A percentile compares a stretch with the other conserved stretches of the same genome.
Evolutionary conservation across 768 basidiomycete species (phyloP).

Genomic region (Naganishia friedmannii): DNA sequence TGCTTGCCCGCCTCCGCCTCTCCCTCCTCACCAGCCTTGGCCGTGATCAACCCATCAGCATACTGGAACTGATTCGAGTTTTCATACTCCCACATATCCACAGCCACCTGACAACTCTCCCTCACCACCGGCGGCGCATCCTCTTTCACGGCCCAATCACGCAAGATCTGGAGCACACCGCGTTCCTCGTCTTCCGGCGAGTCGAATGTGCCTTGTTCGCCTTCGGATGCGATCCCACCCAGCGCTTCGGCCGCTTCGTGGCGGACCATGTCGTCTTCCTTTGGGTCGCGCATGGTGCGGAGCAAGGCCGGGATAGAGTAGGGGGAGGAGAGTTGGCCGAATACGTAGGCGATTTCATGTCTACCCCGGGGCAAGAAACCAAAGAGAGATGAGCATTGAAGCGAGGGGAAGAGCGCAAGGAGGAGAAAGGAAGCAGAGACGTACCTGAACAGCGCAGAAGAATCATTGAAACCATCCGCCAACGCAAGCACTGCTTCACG

Average conservation of each 20-base stretch:
- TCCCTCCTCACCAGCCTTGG: not conserved
- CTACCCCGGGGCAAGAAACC: slow-evolving; percentile 54
- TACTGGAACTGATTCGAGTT: slow-evolving; percentile 36
- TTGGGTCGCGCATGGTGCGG: slow-evolving; percentile 65
- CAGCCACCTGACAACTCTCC: slow-evolving; percentile 92
- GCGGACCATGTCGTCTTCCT: slow-evolving; percentile 92
- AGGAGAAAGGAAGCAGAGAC: slow-evolving; percentile 38
- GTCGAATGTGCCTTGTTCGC: slow-evolving; percentile 38
- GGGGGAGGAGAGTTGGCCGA: slow-evolving; percentile 86
- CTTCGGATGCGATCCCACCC: slow-evolving; percentile 75
- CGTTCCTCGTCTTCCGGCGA: slow-evolving; percentile 48
- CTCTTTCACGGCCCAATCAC: slow-evolving; percentile 73
- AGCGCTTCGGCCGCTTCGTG: slow-evolving; percentile 98
- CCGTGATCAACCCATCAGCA: slow-evolving; percentile 28
- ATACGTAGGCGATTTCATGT: slow-evolving; percentile 97
- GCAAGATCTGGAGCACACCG: slow-evolving; percentile 79
- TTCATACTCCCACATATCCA: slow-evolving; percentile 79
- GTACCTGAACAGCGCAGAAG: slow-evolving; percentile 88
- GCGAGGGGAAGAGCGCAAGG: too few relatives aligned
- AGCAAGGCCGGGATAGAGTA: slow-evolving; percentile 83
- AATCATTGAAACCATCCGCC: slow-evolving; percentile 82
- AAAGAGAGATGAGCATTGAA: not conserved
- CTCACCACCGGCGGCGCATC: slow-evolving; percentile 85
- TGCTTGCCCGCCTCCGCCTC: slow-evolving; percentile 7
- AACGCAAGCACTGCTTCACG: slow-evolving; percentile 79